Base-by-base conservation (phyloP, 2,329 filamentous ascomycete genomes). In the Arthrobotrys sinensis region DNA sequence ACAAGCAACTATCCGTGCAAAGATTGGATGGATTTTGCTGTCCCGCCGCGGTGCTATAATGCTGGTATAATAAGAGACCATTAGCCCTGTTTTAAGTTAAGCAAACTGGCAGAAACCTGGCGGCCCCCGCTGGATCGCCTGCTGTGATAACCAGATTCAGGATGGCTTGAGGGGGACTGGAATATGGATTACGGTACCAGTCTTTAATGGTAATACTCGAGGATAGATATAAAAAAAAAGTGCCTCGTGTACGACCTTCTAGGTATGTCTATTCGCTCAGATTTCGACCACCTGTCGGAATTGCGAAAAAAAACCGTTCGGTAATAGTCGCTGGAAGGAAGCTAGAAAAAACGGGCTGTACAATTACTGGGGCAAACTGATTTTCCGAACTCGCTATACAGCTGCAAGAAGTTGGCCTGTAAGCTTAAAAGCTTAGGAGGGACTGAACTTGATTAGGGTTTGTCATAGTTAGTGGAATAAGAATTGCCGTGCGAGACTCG, bases 121-220 rank as follows among this genome's bases (percentile, higher is more conserved):
- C 32, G 40, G 36, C 60, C 73, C 66, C 60, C n/a, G 48, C 48
- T 66, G 43, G 73, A 77, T 77, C 66, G 72, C 48, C 65, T 70
- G 63, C 16, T 70, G 63, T 46, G 38, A 77, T 71, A 66, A 53
- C 73, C 66, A 66, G 62, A 77, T 77, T 67, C 57, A 77, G 73
- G 16, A 28, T 38, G 38, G 57, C 43, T 36, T 34, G 57, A 55
- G 66, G 66, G 69, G 69, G 40, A 64, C 57, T 57, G 64, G 24
- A 71, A 32, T 55, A 70, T 45, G 40, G 57, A 63, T 63, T 60
- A 43, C 16, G 16, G 53, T 57, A 57, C 53, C 36, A 24, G 53
- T 60, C 16, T 60, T n/a, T 28, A 60, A 43, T 11, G 16, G 53
- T 21, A 43, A n/a, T 40, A 7, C 53, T 40, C 16, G 34, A 40